Conservation (phyloP, 768 basidiomycete species). For the Psilocybe subaeruginosa region DNA sequence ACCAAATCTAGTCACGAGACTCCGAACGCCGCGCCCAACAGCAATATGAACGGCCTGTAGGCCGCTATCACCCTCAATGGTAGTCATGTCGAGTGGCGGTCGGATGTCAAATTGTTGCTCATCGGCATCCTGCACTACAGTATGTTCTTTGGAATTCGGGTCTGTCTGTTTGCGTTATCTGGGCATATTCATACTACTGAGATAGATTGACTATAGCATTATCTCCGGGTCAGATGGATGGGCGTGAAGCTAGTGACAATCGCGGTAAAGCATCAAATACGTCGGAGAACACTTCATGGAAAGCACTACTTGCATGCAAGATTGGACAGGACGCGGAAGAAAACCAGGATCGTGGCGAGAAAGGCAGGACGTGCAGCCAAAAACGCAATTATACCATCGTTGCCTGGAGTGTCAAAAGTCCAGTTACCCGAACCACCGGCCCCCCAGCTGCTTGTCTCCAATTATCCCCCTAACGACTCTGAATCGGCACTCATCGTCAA, state of each 20-base stretch:
- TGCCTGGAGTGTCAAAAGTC: slow-evolving; percentile 23
- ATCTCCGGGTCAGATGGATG: background rate
- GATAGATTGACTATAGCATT: background rate
- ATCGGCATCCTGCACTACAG: background rate
- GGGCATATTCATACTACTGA: background rate
- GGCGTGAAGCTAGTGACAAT: background rate
- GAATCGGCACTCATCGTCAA: slow-evolving; percentile 16
- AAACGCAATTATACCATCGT: slow-evolving; percentile 14
- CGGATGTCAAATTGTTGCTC: background rate
- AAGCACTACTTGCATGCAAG: background rate
- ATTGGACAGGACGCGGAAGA: background rate
- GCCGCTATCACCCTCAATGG: too few species aligned
- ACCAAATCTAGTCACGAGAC: too few species aligned
- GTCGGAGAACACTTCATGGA: background rate
- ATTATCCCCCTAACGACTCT: slow-evolving; percentile 19
- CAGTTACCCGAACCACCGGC: slow-evolving; percentile 21
- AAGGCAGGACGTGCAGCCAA: slow-evolving; percentile 6
- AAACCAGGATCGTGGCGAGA: background rate
- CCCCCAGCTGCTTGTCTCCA: slow-evolving; percentile 23
- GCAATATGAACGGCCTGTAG: too few species aligned
- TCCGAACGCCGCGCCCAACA: too few species aligned
- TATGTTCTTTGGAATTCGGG: background rate
- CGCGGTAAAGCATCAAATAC: background rate
- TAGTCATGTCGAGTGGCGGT: too few species aligned
- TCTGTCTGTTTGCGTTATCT: background rate